Evolutionary conservation across 208 protist species (phyloP).

Genomic region (Trypanosoma theileri): DNA sequence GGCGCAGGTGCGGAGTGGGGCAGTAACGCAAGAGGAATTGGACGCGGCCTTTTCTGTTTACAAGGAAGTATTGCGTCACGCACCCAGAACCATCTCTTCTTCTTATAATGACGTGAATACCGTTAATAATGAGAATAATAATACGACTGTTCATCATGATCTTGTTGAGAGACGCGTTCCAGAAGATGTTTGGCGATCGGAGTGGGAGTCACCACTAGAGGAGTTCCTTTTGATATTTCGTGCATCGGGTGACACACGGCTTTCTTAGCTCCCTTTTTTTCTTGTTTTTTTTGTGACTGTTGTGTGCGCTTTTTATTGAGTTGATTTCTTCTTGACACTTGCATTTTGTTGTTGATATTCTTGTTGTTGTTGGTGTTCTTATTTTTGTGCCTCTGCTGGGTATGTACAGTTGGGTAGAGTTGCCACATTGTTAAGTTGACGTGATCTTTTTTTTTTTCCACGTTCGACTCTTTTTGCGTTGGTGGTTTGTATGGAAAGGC

Average conservation of each 20-base stretch:
- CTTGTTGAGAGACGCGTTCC: slow-evolving; percentile 5
- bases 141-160: not conserved
- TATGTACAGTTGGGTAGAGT: no score
- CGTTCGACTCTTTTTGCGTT: no score
- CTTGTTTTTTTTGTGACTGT: slow-evolving; percentile 7
- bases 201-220: slow-evolving; percentile 53
- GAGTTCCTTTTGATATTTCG: slow-evolving; percentile 46
- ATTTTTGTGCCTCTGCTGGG: not conserved
- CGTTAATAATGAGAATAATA: not conserved
- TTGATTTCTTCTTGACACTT: not conserved
- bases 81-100: not conserved
- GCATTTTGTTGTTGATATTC: slow-evolving; percentile 8
- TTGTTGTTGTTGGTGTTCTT: not conserved
- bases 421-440: no score
- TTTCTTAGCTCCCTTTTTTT: slow-evolving; percentile 21
- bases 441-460: no score
- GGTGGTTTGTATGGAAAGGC: no score
- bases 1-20: slow-evolving; percentile 39
- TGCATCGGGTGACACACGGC: slow-evolving; percentile 32
- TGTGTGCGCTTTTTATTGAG: no score
- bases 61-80: slow-evolving; percentile 25
- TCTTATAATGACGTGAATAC: not conserved
- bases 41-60: slow-evolving; percentile 47
- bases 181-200: slow-evolving; percentile 37
- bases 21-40: slow-evolving; percentile 30